These are phyloP conservation scores for Populus simonii DNA, from an alignment of 345 rosid genomes.

Conservation along the genomic window DNA sequence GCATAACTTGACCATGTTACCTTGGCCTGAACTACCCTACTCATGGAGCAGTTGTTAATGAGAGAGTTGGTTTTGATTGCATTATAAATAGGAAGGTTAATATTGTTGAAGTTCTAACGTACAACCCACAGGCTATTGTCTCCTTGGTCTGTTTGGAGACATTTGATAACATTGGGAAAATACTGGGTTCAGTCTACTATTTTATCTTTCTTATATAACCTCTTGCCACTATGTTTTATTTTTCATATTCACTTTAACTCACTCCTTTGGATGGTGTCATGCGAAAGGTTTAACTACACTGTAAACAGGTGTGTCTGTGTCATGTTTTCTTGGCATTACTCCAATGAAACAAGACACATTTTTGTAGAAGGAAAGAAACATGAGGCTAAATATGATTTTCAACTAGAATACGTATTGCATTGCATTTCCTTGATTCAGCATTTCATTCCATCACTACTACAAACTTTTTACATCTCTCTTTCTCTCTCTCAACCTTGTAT, in stretches of 20 bases:
- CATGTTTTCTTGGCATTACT: neutral
- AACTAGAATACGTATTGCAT: neutral
- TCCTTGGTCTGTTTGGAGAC: neutral
- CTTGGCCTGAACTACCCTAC: neutral
- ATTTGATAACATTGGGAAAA: neutral
- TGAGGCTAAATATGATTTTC: neutral
- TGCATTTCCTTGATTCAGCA: neutral
- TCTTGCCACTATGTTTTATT: neutral
- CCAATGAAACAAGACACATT: neutral
- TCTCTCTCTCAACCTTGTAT: neutral
- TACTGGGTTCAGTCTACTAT: neutral
- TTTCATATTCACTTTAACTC: neutral
- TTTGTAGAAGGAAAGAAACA: neutral
- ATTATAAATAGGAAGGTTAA: neutral
- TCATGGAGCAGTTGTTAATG: neutral
- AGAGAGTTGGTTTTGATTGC: neutral
- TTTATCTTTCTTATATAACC: neutral
- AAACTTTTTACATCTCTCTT: neutral
- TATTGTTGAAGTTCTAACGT: neutral
- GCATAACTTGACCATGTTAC: neutral
- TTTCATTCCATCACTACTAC: neutral
- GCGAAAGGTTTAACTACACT: neutral
- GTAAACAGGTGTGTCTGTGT: neutral
- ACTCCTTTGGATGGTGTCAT: neutral
- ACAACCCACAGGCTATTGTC: neutral